Percentiles rank a stretch among this genome's conserved stretches.
These are phyloP conservation scores for Taiwanofungus camphoratus DNA, from an alignment of 1,284 basidiomycete species.

Conservation along the genomic window DNA sequence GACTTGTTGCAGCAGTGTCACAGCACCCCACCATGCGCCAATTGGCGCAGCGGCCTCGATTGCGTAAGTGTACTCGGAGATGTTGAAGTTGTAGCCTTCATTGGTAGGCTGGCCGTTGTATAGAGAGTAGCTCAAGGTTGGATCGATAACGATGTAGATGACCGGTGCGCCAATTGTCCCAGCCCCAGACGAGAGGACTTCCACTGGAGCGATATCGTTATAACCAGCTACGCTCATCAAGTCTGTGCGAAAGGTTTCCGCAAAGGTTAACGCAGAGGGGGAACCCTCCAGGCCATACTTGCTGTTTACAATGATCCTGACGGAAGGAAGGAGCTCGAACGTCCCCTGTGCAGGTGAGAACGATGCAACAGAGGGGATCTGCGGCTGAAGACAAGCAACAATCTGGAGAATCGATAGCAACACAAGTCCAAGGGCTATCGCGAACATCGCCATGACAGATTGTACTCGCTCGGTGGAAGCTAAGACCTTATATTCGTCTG, in stretches of 20 bases:
- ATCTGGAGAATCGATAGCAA: too few species aligned
- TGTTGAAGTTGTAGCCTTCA: slow-evolving; percentile 31
- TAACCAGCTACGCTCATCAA: slow-evolving; percentile 21
- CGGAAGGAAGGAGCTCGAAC: slow-evolving; percentile 16
- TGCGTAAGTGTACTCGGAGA: slow-evolving; percentile 19
- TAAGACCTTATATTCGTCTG: too few species aligned
- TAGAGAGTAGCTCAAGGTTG: slow-evolving; percentile 18
- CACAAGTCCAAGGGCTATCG: too few species aligned
- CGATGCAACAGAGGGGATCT: slow-evolving; percentile 23
- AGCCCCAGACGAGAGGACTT: slow-evolving; percentile 10
- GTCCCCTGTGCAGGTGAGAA: slow-evolving; percentile 12
- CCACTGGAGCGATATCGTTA: slow-evolving; percentile 10
- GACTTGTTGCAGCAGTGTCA: slow-evolving; percentile 30
- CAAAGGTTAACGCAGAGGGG: slow-evolving; percentile 27
- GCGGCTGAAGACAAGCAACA: slow-evolving; percentile 13
- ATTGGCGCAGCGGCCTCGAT: slow-evolving; percentile 29
- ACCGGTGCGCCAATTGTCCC: slow-evolving; percentile 9
- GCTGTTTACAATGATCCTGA: slow-evolving; percentile 21
- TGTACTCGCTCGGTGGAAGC: too few species aligned
- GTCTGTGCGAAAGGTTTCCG: slow-evolving; percentile 28
- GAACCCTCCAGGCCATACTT: slow-evolving; percentile 16
- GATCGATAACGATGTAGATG: slow-evolving; percentile 26
- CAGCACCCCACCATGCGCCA: slow-evolving; percentile 34
- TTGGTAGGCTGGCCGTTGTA: slow-evolving; percentile 29
- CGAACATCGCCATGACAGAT: too few species aligned